These are phyloP conservation scores for Agastache rugosa DNA, from an alignment of 257 asterid species.

Conservation along the genomic window DNA sequence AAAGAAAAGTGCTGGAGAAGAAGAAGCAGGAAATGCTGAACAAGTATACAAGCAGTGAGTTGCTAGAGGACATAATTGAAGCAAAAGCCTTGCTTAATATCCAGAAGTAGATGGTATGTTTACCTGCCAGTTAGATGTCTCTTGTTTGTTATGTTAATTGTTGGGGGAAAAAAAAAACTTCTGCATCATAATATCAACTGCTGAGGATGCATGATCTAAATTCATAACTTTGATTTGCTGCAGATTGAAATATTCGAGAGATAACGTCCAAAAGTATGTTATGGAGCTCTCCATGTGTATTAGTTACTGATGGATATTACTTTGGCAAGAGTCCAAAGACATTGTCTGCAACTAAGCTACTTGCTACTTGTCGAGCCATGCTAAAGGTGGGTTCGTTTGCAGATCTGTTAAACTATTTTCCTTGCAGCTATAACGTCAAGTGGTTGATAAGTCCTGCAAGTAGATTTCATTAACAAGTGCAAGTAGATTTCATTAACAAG, in stretches of 20 bases:
- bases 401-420: not conserved
- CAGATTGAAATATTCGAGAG: not conserved
- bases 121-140: not conserved
- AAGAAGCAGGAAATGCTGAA: constrained; percentile 85
- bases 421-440: not conserved
- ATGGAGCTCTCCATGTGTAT: not conserved
- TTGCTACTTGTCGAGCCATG: not conserved
- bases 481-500: not conserved
- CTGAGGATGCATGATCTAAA: not conserved
- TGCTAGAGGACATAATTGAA: constrained; percentile 72
- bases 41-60: constrained; percentile 80
- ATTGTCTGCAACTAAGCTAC: not conserved
- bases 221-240: not conserved
- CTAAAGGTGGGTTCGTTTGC: not conserved
- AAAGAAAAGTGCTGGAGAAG: constrained; percentile 84
- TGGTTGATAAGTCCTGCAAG: not conserved
- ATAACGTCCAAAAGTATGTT: not conserved
- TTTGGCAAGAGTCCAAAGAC: not conserved
- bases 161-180: too few relatives aligned
- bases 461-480: not conserved
- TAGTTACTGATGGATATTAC: not conserved
- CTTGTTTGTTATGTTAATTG: not conserved
- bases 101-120: constrained; percentile 53
- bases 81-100: constrained; percentile 89
- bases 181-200: not conserved